phyloP scores from a whole-genome alignment of 177 flowering plant species.

The Vitis hybrid region DNA sequence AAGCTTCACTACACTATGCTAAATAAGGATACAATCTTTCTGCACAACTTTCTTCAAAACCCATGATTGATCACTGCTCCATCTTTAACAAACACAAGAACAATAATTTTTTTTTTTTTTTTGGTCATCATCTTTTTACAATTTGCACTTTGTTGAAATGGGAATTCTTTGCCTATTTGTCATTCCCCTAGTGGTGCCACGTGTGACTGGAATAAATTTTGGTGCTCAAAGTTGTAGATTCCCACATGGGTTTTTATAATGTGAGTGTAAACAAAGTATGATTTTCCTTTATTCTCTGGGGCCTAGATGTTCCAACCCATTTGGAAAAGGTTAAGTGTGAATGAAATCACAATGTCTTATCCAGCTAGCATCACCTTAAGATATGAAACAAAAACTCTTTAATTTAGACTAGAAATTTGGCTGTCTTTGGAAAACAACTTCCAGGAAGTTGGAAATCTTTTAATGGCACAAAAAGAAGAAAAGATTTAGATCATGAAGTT shows the following conservation, averaged over 20 bases:
- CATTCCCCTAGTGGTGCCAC: neutral
- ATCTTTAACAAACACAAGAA: constrained; percentile 26
- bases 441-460: neutral
- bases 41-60: constrained; percentile 9
- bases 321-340: constrained; percentile 11
- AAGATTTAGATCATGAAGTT: too few species aligned
- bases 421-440: neutral
- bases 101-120: neutral
- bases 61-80: constrained; percentile 25
- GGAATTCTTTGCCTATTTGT: constrained; percentile 13
- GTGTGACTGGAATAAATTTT: neutral
- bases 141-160: neutral
- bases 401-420: neutral
- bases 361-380: neutral
- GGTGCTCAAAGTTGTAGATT: constrained; percentile 2
- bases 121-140: constrained; percentile 11
- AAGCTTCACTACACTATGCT: constrained; percentile 14
- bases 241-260: constrained; percentile 6
- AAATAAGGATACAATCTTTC: constrained; percentile 22
- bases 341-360: constrained; percentile 11
- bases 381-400: neutral
- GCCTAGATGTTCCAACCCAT: constrained; percentile 26
- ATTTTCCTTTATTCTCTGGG: constrained; percentile 25
- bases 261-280: constrained; percentile 2
- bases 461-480: too few species aligned